Base-by-base conservation (phyloP, 768 basidiomycete genomes). In the Termitomyces sp. region DNA sequence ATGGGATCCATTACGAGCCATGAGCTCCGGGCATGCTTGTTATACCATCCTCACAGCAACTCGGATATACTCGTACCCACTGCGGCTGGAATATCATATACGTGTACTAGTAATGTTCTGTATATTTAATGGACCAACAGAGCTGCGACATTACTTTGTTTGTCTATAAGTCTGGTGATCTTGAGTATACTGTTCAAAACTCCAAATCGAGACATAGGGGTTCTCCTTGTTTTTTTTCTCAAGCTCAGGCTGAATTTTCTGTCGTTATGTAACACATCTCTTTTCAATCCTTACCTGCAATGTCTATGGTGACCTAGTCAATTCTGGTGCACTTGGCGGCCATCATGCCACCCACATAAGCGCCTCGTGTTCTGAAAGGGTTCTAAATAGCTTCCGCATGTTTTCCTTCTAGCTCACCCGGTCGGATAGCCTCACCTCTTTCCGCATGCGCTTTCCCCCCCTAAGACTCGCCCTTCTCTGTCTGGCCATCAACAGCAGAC, bases 391-490 rank as follows among this genome's bases (percentile, higher is more conserved):
- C 41, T 21, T 53, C 41, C 40, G 37, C 50, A 14, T 55, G 49
- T 47, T 53, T 43, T 19, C 35, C 44, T 23, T 23, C 23, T 23
- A 23, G 23, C 23, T 33, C 31, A 33, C 7, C 14, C 30, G 6
- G 12, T 33, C 31, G n/a, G 31, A 6, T 21, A 14, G 30, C 47
- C 47, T 48, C 19, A 33, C 31, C 19, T 48, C 46, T 31, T 61
- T 57, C 46, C 40, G 46, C 43, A 63, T 63, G 62, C 57, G 47
- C 50, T 48, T 60, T 7, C 48, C 54, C 26, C 58, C 66, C 33
- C 58, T 67, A 9, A 55, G 57, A 37, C 40, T 70, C 23, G 51
- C 66, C 44, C 50, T 68, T 28, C 64, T 70, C 42, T 63, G 56
- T 55, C 64, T 62, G 23, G 41, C 45, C 45, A 50, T 66, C 41